phyloP scores from a whole-genome alignment of 2,329 filamentous ascomycete species.

The Arthrobotrys sphaeroides region DNA sequence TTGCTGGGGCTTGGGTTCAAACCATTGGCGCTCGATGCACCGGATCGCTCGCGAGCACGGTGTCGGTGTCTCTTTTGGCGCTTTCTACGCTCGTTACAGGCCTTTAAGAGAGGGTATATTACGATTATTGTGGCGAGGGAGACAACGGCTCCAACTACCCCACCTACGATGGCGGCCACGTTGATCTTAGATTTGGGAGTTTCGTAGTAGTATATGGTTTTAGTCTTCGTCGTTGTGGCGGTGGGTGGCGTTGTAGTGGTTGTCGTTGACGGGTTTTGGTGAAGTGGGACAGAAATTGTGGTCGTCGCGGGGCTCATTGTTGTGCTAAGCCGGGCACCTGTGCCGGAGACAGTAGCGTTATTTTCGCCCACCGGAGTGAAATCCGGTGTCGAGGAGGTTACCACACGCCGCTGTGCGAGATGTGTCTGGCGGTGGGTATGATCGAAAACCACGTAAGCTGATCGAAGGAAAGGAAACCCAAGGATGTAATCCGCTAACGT shows the following conservation, averaged over 20 bases:
- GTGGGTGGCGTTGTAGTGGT: conserved; percentile 1
- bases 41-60: neutral
- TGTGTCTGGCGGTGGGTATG: conserved; percentile 32
- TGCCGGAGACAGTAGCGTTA: conserved; percentile 21
- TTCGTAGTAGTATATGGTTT: conserved; percentile 10
- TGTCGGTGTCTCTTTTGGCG: neutral
- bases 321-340: neutral
- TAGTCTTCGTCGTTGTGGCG: neutral
- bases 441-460: conserved; percentile 46
- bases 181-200: neutral
- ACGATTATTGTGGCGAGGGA: conserved; percentile 36
- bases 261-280: neutral
- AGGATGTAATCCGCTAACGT: conserved; percentile 35
- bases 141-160: conserved; percentile 31
- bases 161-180: conserved; percentile 35
- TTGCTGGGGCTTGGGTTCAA: conserved; percentile 8
- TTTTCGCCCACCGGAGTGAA: conserved; percentile 34
- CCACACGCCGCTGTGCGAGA: conserved; percentile 30
- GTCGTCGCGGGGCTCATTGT: conserved; percentile 18
- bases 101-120: conserved; percentile 35
- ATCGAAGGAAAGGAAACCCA: conserved; percentile 39
- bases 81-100: neutral
- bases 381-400: neutral
- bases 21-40: conserved; percentile 1
- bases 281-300: conserved; percentile 21